Evolutionary conservation across 352 stramenopile species (phyloP).

Genomic region (Pythium utonaiense): DNA sequence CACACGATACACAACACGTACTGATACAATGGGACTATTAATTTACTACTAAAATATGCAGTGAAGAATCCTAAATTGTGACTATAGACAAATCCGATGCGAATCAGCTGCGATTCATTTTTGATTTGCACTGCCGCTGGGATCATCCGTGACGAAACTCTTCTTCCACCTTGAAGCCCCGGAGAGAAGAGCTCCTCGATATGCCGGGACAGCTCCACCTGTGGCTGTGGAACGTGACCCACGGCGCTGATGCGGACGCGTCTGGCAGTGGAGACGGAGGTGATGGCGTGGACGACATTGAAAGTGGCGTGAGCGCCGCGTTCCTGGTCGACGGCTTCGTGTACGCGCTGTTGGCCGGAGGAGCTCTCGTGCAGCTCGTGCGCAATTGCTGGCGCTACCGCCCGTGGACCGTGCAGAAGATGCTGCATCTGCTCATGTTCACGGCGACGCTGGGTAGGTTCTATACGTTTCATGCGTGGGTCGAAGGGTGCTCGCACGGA

Average conservation of each 20-base stretch:
- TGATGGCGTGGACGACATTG: slow-evolving; percentile 32
- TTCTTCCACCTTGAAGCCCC: slow-evolving; percentile 14
- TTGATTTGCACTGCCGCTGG: slow-evolving; percentile 16
- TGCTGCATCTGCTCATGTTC: slow-evolving; percentile 84
- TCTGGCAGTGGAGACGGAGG: background rate
- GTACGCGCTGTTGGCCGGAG: slow-evolving; percentile 62
- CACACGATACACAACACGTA: no score
- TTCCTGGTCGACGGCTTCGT: slow-evolving; percentile 69
- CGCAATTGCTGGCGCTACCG: slow-evolving; percentile 83
- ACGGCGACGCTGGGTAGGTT: slow-evolving; percentile 53
- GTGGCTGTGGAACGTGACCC: slow-evolving; percentile 21
- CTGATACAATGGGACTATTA: no score
- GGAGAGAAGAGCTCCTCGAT: background rate
- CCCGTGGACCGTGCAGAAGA: slow-evolving; percentile 86
- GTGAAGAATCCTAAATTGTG: no score
- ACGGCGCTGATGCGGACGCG: slow-evolving; percentile 1
- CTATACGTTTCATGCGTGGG: no score
- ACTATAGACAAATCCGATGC: no score
- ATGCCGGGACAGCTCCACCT: slow-evolving; percentile 9
- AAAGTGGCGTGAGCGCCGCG: slow-evolving; percentile 48
- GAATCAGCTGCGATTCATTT: slow-evolving; percentile 16
- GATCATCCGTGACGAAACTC: background rate
- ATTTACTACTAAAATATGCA: no score
- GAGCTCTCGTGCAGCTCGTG: slow-evolving; percentile 60
- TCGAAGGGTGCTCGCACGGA: no score